Base-by-base conservation (phyloP, 2,329 filamentous ascomycete species). In the Westerdykella sp. region DNA sequence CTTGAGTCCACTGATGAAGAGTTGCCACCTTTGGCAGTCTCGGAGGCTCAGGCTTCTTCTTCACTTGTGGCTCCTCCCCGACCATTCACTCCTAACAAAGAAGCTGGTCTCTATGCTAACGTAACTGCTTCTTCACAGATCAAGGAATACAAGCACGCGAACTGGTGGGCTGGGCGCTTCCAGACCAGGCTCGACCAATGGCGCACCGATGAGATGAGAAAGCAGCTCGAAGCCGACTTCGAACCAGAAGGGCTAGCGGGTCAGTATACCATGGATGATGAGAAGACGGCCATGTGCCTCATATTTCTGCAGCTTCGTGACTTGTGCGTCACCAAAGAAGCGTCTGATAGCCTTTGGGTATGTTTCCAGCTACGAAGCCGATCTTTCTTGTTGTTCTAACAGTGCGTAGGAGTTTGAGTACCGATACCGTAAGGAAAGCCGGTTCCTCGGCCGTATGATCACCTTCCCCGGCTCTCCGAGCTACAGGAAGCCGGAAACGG, bases 81-180 rank as follows among this genome's bases (percentile, higher is more conserved):
- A 38, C 36, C 36, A 11, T 23, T 25, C 13, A 15, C 12, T 38
- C 22, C 13, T 9, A 14, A 18, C 6, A 18, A 38, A 21, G 14
- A 21, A 11, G 14, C n/a, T 11, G 15, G n/a, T 31, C 11, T 9
- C 7, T 35, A 13, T 54, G 54, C 59, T 62, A 43, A 64, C 50
- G 18, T 43, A 47, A 18, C 39, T 39, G 15, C 41, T 34, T 31
- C 39, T 37, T 18, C 46, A 16, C 60, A 64, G 62, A 53, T 66
- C 15, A 56, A 52, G 51, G 56, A 63, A 18, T 60, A 58, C 15
- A 64, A 64, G 62, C 60, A 60, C 31, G 46, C 53, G 2, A 39
- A 56, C 5, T 66, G 63, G 42, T 66, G 63, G 63, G 62, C 63
- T 5, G 63, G 62, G 7, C 54, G 63, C 7, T 64, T 66, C 37